Percentiles rank a stretch among this genome's conserved stretches.
Evolutionary conservation across 768 basidiomycete species (phyloP).

Genomic region (Amanita muscaria): DNA sequence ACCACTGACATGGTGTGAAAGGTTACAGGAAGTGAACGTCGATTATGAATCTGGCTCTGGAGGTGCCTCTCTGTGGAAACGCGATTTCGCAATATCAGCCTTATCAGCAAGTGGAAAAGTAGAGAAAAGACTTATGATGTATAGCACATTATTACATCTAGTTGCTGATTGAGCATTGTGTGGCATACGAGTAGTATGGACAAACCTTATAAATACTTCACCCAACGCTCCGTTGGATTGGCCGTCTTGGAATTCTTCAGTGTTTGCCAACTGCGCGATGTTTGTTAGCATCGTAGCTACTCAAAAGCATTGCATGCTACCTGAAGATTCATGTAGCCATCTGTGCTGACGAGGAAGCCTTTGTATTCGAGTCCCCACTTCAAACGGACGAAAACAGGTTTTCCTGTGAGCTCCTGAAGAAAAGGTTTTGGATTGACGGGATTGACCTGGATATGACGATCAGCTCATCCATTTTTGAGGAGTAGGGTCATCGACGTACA

Average conservation of each 20-base stretch:
- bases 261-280: slow-evolving; percentile 81
- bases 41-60: slow-evolving; percentile 37
- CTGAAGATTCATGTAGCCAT: slow-evolving; percentile 99
- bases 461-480: slow-evolving; percentile 4
- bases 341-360: slow-evolving; percentile 97
- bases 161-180: not conserved
- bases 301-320: slow-evolving; percentile 28
- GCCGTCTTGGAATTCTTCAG: slow-evolving; percentile 96
- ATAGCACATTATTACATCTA: slow-evolving; percentile 93
- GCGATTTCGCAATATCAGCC: not conserved
- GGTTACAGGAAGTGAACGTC: too few species aligned
- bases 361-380: slow-evolving; percentile 99
- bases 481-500: slow-evolving; percentile 31
- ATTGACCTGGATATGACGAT: slow-evolving; percentile 46
- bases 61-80: slow-evolving; percentile 65
- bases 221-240: slow-evolving; percentile 94
- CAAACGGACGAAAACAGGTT: slow-evolving; percentile 87
- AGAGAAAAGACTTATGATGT: slow-evolving; percentile 61
- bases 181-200: slow-evolving; percentile 6
- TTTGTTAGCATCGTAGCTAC: slow-evolving; percentile 1
- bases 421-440: slow-evolving; percentile 99
- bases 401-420: slow-evolving; percentile 96
- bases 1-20: too few species aligned
- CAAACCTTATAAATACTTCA: slow-evolving; percentile 96
- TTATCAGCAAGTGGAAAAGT: slow-evolving; percentile 14